Percentiles rank a stretch among this genome's conserved stretches.
Conservation (phyloP, 202 grass and related monocot species). For the Panicum hallii region DNA sequence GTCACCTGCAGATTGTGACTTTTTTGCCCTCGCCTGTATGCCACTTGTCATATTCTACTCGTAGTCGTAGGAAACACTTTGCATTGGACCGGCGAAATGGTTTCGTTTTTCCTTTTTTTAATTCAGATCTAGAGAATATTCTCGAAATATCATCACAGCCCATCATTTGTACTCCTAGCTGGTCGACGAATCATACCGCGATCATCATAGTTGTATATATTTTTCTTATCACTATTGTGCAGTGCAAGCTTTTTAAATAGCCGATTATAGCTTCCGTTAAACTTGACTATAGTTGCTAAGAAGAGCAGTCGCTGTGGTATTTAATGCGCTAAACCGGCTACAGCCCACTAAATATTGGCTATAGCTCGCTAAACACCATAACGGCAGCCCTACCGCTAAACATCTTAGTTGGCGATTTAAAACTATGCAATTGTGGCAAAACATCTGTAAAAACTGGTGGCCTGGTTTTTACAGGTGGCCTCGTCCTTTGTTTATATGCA, state of each 20-base stretch:
- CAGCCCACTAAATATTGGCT: too few species aligned
- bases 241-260: too few species aligned
- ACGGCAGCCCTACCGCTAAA: too few species aligned
- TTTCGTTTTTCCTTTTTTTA: not conserved
- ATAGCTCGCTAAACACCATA: too few species aligned
- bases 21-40: not conserved
- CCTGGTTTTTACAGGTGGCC: not conserved
- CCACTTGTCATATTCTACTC: not conserved
- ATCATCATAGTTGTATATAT: not conserved
- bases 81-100: not conserved
- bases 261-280: too few species aligned
- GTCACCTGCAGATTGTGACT: not conserved
- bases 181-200: not conserved
- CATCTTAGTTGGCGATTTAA: too few species aligned
- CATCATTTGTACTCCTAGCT: not conserved
- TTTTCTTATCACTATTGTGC: not conserved
- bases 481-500: not conserved
- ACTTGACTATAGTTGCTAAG: too few species aligned
- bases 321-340: too few species aligned
- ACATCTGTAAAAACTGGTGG: slow-evolving; percentile 25
- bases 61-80: not conserved
- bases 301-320: too few species aligned
- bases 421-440: not conserved
- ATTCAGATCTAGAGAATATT: slow-evolving; percentile 2
- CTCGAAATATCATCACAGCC: not conserved